Evolutionary conservation across 768 basidiomycete species (phyloP), one percentile per base, ranked within the genome.

Genomic region (Macrolepiota dolichaula): DNA sequence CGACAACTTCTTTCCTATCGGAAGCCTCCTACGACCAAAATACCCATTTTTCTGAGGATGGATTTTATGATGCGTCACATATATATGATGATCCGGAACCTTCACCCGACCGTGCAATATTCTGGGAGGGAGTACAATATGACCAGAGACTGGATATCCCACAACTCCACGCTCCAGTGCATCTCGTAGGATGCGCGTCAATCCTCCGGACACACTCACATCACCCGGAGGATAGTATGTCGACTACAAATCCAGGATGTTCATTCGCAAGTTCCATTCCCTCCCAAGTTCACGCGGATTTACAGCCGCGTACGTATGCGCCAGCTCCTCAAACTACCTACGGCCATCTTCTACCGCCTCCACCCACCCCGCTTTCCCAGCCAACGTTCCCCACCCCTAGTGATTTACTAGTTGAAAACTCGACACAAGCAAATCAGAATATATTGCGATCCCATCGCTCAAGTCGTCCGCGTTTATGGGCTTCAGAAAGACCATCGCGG

Each of bases 351-450:
- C 42, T 19, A 13, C 22, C 44, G 24, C 52, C 37, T 10, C 42
- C 15, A 27, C 10, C 53, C 19, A 24, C 2, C 22, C 22, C 25
- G 9, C 7, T 53, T 5, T 12, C 36, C 4, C 59, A 53, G 24
- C 62, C 69, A 1, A 84, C 81, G 2, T 87, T 89, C 65, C 87
- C 81, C 1, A 89, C 88, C 0, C 88, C 88, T 0, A 83, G 82
- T 38, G 86, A 88, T 65, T 74, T 89, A 32, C 79, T 89, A 53
- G 73, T 74, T 29, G 78, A 85, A 44, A 71, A 83, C 22, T 69
- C 74, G 1, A 62, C 55, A 24, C 68, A 57, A 27, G 19, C 49
- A 47, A 53, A 32, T 24, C 29, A 55, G 1, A 40, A 54, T 37
- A n/a, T 19, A 50, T 37, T 44, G 17, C 52, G 11, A 35, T 13